These are phyloP conservation scores for Saccharomyces pastorianus DNA, from an alignment of 1,139 yeast species.

Conservation along the genomic window DNA sequence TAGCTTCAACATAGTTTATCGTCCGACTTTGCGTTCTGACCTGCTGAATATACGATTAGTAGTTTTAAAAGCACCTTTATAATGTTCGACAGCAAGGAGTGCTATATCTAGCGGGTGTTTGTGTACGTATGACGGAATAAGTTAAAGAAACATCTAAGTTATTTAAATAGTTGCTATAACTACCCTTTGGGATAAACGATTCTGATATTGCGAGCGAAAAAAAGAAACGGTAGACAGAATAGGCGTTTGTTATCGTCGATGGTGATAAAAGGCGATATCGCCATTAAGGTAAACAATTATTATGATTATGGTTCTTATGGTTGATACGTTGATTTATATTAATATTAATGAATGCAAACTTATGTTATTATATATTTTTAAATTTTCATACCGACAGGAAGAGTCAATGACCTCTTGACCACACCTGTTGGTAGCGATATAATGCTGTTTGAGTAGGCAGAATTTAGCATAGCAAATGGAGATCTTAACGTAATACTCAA, in stretches of 20 bases:
- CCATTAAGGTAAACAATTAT: not conserved
- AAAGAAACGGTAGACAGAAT: not conserved
- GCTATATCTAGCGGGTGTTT: not conserved
- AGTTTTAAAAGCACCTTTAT: not conserved
- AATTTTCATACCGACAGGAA: constrained; percentile 27
- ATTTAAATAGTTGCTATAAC: not conserved
- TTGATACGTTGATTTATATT: not conserved
- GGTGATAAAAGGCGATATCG: not conserved
- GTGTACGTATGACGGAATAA: not conserved
- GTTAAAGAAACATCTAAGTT: not conserved
- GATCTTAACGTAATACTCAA: constrained; percentile 8
- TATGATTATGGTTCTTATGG: not conserved
- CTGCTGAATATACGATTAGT: not conserved
- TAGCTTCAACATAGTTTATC: not conserved
- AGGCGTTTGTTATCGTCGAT: not conserved
- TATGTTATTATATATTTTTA: constrained; percentile 6
- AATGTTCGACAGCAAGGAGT: not conserved
- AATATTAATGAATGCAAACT: not conserved
- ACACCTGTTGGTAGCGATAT: constrained; percentile 12
- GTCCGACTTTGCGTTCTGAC: not conserved
- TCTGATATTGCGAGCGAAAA: not conserved
- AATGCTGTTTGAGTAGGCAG: constrained; percentile 8
- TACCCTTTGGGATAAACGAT: not conserved
- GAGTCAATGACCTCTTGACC: constrained; percentile 26
- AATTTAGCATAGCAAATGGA: constrained; percentile 5